phyloP scores from a whole-genome alignment of 768 basidiomycete genomes.

The Steccherinum ochraceum region DNA sequence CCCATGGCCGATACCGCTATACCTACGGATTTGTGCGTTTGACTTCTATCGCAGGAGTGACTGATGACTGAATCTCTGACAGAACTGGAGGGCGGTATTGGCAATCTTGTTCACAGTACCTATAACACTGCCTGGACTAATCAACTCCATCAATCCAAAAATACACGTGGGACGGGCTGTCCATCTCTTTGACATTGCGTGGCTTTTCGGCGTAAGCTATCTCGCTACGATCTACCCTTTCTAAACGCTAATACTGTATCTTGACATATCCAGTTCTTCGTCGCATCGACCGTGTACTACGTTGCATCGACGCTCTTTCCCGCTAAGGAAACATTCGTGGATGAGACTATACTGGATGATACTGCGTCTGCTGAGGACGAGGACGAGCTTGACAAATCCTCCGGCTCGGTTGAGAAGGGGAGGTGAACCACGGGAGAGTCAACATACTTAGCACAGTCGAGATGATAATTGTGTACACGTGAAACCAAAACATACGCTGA shows the following conservation, averaged over 20 bases:
- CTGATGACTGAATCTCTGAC: not conserved
- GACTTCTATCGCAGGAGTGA: not conserved
- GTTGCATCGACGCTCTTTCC: constrained; percentile 30
- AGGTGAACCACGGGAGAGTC: no score
- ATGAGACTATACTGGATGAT: constrained; percentile 17
- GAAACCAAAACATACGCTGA: no score
- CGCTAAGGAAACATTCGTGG: constrained; percentile 30
- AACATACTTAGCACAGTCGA: no score
- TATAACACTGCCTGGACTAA: constrained; percentile 72
- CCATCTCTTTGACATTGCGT: constrained; percentile 64
- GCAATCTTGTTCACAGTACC: constrained; percentile 63
- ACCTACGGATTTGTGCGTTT: constrained; percentile 59
- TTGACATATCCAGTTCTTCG: constrained; percentile 24
- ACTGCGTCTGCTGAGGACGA: not conserved
- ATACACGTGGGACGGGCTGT: constrained; percentile 54
- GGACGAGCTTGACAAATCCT: constrained; percentile 7
- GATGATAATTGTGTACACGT: no score
- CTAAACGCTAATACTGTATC: not conserved
- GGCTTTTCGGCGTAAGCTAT: constrained; percentile 63
- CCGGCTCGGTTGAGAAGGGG: not conserved
- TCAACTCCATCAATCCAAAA: constrained; percentile 61
- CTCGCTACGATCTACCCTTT: not conserved
- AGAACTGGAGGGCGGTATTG: constrained; percentile 81
- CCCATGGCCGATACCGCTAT: constrained; percentile 75
- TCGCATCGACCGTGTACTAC: constrained; percentile 28